A percentile compares a stretch with the other conserved stretches of the same genome.
phyloP scores from a whole-genome alignment of 495 filamentous ascomycete species.

The Apodospora peruviana region DNA sequence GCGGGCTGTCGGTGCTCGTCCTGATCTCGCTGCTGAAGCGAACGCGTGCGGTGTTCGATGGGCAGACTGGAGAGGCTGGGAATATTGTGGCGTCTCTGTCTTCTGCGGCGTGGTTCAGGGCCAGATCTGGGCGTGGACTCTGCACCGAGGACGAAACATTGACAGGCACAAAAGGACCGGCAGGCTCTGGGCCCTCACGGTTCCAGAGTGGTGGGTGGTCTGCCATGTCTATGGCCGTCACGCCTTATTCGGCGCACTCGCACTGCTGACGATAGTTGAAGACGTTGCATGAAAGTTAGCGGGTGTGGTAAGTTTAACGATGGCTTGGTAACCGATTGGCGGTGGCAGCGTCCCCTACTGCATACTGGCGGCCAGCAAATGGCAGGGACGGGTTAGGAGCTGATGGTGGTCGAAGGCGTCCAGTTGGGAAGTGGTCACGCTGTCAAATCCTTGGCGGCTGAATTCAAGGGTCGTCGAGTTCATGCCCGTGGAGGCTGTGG shows the following conservation, averaged over 20 bases:
- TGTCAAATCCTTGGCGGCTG: not conserved
- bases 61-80: too few relatives aligned
- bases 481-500: not conserved
- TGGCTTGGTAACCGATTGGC: not conserved
- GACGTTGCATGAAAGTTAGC: not conserved
- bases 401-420: not conserved
- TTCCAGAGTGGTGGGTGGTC: not conserved
- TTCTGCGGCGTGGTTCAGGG: not conserved
- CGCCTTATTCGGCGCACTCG: not conserved
- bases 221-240: too few relatives aligned
- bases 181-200: too few relatives aligned
- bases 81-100: not conserved
- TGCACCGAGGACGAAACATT: not conserved
- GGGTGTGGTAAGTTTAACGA: not conserved
- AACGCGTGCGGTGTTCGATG: slow-evolving; percentile 6
- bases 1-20: not conserved
- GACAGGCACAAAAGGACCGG: too few relatives aligned
- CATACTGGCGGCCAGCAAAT: too few relatives aligned
- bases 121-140: not conserved
- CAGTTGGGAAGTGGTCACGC: not conserved
- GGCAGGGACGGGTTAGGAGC: not conserved
- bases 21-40: slow-evolving; percentile 4
- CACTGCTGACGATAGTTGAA: not conserved
- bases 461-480: not conserved
- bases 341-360: too few relatives aligned